Percentiles rank a stretch among this genome's conserved stretches.
These are phyloP conservation scores for Elongisporangium anandrum DNA, from an alignment of 352 stramenopile genomes.

Conservation along the genomic window DNA sequence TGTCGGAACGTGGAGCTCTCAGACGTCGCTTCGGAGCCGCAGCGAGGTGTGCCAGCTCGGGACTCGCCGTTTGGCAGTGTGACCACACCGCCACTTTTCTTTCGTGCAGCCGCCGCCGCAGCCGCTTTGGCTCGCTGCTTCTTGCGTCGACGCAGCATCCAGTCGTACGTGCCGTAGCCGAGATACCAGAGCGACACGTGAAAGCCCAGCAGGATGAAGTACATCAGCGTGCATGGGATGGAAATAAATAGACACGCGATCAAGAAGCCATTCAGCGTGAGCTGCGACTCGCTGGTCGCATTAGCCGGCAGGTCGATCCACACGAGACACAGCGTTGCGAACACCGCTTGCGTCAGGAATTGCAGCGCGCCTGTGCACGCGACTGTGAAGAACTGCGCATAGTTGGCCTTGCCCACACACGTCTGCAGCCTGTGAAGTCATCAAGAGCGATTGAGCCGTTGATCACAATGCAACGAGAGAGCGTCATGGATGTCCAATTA, in stretches of 20 bases:
- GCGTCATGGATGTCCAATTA: constrained; percentile 7
- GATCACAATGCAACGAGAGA: neutral
- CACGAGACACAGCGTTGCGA: constrained; percentile 36
- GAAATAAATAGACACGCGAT: constrained; percentile 55
- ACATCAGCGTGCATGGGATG: constrained; percentile 81
- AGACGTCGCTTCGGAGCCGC: constrained; percentile 5
- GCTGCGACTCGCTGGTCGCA: constrained; percentile 8
- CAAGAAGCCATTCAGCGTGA: constrained; percentile 40
- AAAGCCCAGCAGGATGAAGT: constrained; percentile 79
- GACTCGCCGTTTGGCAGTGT: constrained; percentile 14
- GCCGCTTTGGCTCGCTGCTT: constrained; percentile 57
- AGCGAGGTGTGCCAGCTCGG: constrained; percentile 3
- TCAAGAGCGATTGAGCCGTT: constrained; percentile 1
- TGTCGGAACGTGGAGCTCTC: constrained; percentile 13
- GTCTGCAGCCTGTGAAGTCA: constrained; percentile 60
- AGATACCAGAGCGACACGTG: constrained; percentile 75
- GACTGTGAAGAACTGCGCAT: constrained; percentile 86
- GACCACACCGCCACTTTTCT: constrained; percentile 16
- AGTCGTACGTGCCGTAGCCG: constrained; percentile 86
- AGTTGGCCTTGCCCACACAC: constrained; percentile 79
- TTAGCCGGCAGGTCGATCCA: constrained; percentile 54
- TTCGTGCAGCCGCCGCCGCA: constrained; percentile 7
- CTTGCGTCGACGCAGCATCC: constrained; percentile 78
- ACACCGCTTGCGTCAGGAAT: constrained; percentile 61
- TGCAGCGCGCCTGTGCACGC: constrained; percentile 60